phyloP scores from a whole-genome alignment of 2,329 filamentous ascomycete species.

The Talaromyces sp. region DNA sequence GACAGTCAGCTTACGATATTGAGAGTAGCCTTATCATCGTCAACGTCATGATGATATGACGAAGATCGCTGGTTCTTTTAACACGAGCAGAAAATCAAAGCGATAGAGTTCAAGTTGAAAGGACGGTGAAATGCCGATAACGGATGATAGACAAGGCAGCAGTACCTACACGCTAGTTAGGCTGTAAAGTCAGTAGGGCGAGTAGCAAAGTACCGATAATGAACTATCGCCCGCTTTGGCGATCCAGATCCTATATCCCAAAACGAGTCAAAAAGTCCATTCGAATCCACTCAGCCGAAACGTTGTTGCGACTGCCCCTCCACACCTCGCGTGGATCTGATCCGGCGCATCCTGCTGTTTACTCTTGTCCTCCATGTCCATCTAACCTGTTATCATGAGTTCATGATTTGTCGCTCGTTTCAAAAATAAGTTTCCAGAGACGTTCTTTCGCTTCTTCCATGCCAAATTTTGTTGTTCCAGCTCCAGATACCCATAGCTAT shows the following conservation, averaged over 20 bases:
- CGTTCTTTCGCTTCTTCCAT: neutral
- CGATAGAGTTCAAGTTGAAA: neutral
- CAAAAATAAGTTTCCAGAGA: neutral
- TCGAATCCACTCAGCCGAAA: conserved; percentile 8
- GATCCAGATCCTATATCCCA: conserved; percentile 23
- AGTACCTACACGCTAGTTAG: conserved; percentile 7
- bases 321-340: conserved; percentile 21
- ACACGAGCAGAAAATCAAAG: neutral
- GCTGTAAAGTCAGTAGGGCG: neutral
- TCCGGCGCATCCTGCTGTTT: conserved; percentile 15
- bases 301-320: conserved; percentile 18
- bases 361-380: neutral
- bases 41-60: neutral
- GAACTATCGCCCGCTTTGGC: conserved; percentile 10
- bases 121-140: conserved; percentile 21
- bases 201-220: conserved; percentile 3
- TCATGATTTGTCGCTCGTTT: conserved; percentile 9
- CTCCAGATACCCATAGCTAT: neutral
- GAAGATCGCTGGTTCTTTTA: neutral
- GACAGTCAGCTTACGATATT: neutral
- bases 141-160: conserved; percentile 11
- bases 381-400: conserved; percentile 11
- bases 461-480: neutral
- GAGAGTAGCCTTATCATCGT: neutral
- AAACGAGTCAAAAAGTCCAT: conserved; percentile 34